Evolutionary conservation across 805 yeast genomes (phyloP), one percentile per base, ranked within the genome.

Genomic region (Ogataea trehalophila): DNA sequence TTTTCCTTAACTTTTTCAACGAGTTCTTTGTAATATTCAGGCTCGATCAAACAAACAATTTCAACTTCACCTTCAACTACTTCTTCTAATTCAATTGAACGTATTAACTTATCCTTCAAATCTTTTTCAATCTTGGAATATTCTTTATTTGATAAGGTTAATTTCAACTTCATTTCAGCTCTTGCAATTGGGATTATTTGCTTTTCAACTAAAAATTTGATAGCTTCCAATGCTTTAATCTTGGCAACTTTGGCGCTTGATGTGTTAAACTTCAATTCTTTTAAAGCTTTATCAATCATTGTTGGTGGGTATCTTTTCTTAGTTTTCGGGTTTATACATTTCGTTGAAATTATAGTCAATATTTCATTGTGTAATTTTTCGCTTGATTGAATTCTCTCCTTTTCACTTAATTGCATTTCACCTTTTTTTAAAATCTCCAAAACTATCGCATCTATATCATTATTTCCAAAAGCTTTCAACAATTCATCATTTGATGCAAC

Each of bases 251-350:
- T 59, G 16, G 66, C 63, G 20, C 91, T 76, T 17, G 80, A 80
- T 54, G 87, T 76, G 62, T 89, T 90, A 66, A 86, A 88, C 54
- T 89, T 91, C 44, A 90, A 66, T 57, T 85, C 87, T 38, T 75
- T 74, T 46, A 94, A 70, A 0, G 91, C 87, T 68, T 94, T 94
- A 53, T 87, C 94, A 49, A 94, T 86, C 85, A 94, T 91, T 1
- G 95, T 80, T 11, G 96, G 94, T 0, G 99, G 96, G 60, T 94
- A 94, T 60, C 97, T 82, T 62, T 91, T 88, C 62, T 85, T 85
- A 3, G 92, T 82, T 46, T 76, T 79, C 5, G 99, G 98, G 56
- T 94, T 94, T 42, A 94, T 84, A 62, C 97, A 91, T 65, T 89
- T 90, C 4, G 95, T 83, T 16, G 95, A 85, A 31, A 94, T 82